phyloP scores from a whole-genome alignment of 78 protist species.

The Emiliania huxleyi region DNA sequence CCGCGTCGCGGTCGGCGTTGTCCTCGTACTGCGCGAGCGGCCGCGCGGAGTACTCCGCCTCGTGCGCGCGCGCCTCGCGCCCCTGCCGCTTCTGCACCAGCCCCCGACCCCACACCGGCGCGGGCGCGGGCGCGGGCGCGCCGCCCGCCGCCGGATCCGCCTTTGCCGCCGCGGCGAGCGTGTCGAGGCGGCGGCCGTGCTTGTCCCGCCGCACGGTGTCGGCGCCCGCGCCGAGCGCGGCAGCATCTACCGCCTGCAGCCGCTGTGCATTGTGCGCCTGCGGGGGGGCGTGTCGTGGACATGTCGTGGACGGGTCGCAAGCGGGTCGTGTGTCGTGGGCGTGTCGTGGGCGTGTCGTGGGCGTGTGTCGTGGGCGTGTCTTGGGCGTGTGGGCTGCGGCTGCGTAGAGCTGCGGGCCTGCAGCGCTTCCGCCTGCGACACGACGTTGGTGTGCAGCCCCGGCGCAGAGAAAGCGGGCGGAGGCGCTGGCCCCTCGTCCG shows the following conservation, averaged over 20 bases:
- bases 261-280: neutral
- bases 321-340: no score
- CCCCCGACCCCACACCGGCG: neutral
- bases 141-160: neutral
- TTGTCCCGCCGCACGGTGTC: neutral
- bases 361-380: no score
- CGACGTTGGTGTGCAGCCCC: neutral
- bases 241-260: neutral
- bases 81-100: neutral
- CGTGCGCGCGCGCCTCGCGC: neutral
- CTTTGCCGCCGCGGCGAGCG: neutral
- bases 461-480: neutral
- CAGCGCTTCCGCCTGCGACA: neutral
- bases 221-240: neutral
- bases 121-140: neutral
- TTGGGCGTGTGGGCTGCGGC: no score
- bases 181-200: neutral
- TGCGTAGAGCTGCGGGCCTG: no score
- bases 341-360: no score
- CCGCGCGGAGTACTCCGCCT: no score
- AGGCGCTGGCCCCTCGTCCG: neutral
- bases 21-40: conserved; percentile 6
- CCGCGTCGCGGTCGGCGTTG: neutral
- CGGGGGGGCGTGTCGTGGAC: no score
- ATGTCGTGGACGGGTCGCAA: no score